phyloP scores from a whole-genome alignment of 768 basidiomycete species.

The Suillus discolor region DNA sequence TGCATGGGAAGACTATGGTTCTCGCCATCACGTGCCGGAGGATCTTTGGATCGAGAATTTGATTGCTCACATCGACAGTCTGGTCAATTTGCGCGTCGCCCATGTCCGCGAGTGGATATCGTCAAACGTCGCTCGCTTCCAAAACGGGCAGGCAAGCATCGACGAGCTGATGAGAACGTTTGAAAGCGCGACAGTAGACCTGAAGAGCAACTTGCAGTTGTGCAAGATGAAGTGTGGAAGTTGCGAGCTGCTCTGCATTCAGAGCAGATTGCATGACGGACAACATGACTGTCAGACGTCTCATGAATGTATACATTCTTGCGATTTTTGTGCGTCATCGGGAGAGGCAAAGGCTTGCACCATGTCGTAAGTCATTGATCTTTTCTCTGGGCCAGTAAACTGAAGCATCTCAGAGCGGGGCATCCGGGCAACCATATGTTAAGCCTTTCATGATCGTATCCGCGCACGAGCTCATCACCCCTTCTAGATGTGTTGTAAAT shows the following conservation, averaged over 20 bases:
- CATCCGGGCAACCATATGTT: slow-evolving; percentile 62
- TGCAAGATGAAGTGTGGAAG: not conserved
- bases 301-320: not conserved
- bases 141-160: slow-evolving; percentile 43
- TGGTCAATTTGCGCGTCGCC: slow-evolving; percentile 45
- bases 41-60: slow-evolving; percentile 44
- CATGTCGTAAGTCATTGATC: slow-evolving; percentile 41
- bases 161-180: slow-evolving; percentile 36
- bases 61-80: slow-evolving; percentile 36
- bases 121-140: slow-evolving; percentile 52
- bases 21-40: slow-evolving; percentile 41
- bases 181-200: not conserved
- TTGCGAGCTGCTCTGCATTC: not conserved
- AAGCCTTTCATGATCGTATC: slow-evolving; percentile 16
- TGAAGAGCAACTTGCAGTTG: slow-evolving; percentile 2
- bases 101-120: slow-evolving; percentile 56
- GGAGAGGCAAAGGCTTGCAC: slow-evolving; percentile 41
- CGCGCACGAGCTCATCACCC: not conserved
- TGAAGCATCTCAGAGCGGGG: slow-evolving; percentile 47
- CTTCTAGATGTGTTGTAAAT: slow-evolving; percentile 51
- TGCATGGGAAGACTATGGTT: slow-evolving; percentile 34
- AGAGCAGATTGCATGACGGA: not conserved
- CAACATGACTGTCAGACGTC: not conserved
- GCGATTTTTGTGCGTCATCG: slow-evolving; percentile 29
- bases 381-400: not conserved